Evolutionary conservation across 2,329 filamentous ascomycete species (phyloP).

Genomic region (Aspergillus novoparasiticus): DNA sequence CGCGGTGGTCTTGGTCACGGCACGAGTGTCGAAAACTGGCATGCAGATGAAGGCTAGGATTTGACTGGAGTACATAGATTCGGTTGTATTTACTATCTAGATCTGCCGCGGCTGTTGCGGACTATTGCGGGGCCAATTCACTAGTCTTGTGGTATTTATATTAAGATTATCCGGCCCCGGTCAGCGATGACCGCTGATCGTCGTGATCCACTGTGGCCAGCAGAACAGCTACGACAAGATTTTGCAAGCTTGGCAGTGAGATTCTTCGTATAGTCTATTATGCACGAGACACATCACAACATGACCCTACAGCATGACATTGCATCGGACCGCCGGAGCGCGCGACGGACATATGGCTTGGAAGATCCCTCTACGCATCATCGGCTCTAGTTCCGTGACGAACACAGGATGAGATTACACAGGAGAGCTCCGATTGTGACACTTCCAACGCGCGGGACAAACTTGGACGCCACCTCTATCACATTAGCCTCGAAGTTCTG

Average conservation of each 20-base stretch:
- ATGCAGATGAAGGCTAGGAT: constrained; percentile 11
- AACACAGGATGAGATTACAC: background rate
- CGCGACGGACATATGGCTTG: background rate
- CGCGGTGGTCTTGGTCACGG: constrained; percentile 13
- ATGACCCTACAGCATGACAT: background rate
- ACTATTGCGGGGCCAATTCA: background rate
- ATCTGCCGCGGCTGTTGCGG: background rate
- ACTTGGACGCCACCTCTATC: background rate
- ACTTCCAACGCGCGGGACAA: background rate
- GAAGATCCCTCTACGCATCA: background rate
- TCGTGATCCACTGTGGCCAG: background rate
- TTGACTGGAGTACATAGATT: background rate
- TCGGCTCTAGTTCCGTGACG: background rate
- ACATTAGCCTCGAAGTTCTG: background rate
- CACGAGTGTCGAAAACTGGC: constrained; percentile 14
- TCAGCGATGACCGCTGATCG: background rate
- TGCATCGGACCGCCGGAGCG: background rate
- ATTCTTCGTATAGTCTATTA: background rate
- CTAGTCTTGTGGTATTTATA: background rate
- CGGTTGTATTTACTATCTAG: background rate
- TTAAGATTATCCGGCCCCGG: background rate
- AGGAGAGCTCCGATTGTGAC: background rate
- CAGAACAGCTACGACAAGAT: background rate
- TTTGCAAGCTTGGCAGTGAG: background rate
- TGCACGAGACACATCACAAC: background rate